Base-by-base conservation (phyloP, 495 filamentous ascomycete species). In the Daldinia vernicosa region DNA sequence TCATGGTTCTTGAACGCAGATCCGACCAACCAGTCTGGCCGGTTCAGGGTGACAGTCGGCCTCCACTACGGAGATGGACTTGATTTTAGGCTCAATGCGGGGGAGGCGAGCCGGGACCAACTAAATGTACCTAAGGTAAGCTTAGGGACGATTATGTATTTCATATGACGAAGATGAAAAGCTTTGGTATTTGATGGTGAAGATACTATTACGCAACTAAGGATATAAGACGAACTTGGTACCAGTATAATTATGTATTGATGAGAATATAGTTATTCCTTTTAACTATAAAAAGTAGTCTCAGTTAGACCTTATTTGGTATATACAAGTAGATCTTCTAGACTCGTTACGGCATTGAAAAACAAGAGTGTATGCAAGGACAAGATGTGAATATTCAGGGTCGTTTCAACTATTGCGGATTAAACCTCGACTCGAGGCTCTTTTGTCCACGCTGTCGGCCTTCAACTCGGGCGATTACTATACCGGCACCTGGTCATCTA, bases 21-120 rank as follows among this genome's bases (percentile, higher is more conserved):
- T 43, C 66, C 53, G 58, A 67, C 71, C 71, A 70, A 74, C 71
- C 71, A 74, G 52, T 54, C 54, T 64, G 39, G 57, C 17, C 47
- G 40, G 55, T 69, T 60, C 57, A 54, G 27, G 43, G 63, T 19
- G 62, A 63, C 55, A 54, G 45, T 69, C 14, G 17, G 60, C 59
- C 71, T 67, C 67, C 53, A 66, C 71, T 58, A 70, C 71, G 67
- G 62, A 74, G 57, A 71, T 58, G 32, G 55, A 27, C 45, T 61
- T 66, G 63, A 70, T 67, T 73, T 76, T 77, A 77, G 75, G 75
- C 75, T 77, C 60, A 77, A 76, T 77, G 69, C 70, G 67, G 71
- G 72, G 72, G 59, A 66, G 58, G 61, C 52, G 43, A 72, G 51
- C 69, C 69, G 47, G 56, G 50, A 22, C 50, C 28, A 61, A 58